These are phyloP conservation scores for Solanum chmielewskii DNA, from an alignment of 257 asterid genomes.

Conservation along the genomic window DNA sequence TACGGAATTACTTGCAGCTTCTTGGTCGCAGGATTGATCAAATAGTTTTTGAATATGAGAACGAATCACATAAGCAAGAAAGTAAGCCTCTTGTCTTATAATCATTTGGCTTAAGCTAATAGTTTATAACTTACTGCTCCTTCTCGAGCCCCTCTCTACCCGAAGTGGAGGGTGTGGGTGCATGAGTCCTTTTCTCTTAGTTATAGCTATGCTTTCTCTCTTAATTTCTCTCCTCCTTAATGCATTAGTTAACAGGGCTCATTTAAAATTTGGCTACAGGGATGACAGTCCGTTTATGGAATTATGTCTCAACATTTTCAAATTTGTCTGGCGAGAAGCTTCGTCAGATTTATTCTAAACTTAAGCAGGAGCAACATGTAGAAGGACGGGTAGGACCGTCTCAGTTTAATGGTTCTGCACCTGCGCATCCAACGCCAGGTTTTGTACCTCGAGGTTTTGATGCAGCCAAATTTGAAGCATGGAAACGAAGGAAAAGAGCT, in stretches of 20 bases:
- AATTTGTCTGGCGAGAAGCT: constrained; percentile 82
- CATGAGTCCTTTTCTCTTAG: not conserved
- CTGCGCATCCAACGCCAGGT: constrained; percentile 34
- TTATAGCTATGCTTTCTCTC: not conserved
- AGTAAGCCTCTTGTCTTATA: constrained; percentile 33
- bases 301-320: constrained; percentile 80
- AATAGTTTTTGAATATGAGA: constrained; percentile 57
- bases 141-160: not conserved
- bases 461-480: constrained; percentile 81
- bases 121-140: not conserved
- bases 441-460: constrained; percentile 62
- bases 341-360: constrained; percentile 83
- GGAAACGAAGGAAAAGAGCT: constrained; percentile 91
- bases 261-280: constrained; percentile 29
- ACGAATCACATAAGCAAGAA: constrained; percentile 75
- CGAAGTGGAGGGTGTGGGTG: not conserved
- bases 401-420: constrained; percentile 38
- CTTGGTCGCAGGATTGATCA: constrained; percentile 92
- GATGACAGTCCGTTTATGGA: constrained; percentile 66
- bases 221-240: not conserved
- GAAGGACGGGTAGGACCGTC: constrained; percentile 61
- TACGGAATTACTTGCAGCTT: constrained; percentile 85
- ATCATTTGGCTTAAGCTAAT: not conserved
- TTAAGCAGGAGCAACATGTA: constrained; percentile 65
- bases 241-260: not conserved